phyloP scores from a whole-genome alignment of 1,284 basidiomycete species.

The Moniliella sp. region DNA sequence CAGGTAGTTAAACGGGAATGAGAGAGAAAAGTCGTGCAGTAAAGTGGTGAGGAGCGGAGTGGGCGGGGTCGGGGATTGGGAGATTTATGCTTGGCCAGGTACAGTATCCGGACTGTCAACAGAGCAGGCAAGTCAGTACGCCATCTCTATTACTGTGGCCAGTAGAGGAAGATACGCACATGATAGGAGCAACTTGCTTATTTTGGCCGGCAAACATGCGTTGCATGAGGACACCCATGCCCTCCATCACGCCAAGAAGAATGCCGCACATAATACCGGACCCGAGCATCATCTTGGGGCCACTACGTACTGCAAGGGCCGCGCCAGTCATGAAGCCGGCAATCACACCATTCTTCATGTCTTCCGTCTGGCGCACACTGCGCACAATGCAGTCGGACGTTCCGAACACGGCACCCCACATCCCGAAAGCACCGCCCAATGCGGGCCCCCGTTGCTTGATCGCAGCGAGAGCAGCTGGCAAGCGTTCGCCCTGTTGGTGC shows the following conservation, averaged over 20 bases:
- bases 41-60: no score
- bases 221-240: slow-evolving; percentile 63
- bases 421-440: slow-evolving; percentile 87
- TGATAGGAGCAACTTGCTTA: slow-evolving; percentile 26
- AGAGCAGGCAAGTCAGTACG: no score
- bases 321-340: slow-evolving; percentile 96
- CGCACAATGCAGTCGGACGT: slow-evolving; percentile 95
- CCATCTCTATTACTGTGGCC: no score
- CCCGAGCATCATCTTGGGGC: slow-evolving; percentile 67
- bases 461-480: slow-evolving; percentile 76
- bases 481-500: slow-evolving; percentile 71
- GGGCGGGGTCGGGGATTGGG: no score
- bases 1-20: no score
- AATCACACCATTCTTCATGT: slow-evolving; percentile 96
- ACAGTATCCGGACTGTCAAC: no score
- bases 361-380: slow-evolving; percentile 83
- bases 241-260: slow-evolving; percentile 59
- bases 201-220: slow-evolving; percentile 62
- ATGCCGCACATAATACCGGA: slow-evolving; percentile 90
- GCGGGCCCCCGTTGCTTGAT: slow-evolving; percentile 97
- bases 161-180: slow-evolving; percentile 7
- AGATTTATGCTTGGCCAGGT: no score
- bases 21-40: no score
- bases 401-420: slow-evolving; percentile 60
- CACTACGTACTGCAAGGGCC: slow-evolving; percentile 81